Base-by-base conservation (phyloP, 1,284 basidiomycete genomes). In the Mycosarcoma maydis region DNA sequence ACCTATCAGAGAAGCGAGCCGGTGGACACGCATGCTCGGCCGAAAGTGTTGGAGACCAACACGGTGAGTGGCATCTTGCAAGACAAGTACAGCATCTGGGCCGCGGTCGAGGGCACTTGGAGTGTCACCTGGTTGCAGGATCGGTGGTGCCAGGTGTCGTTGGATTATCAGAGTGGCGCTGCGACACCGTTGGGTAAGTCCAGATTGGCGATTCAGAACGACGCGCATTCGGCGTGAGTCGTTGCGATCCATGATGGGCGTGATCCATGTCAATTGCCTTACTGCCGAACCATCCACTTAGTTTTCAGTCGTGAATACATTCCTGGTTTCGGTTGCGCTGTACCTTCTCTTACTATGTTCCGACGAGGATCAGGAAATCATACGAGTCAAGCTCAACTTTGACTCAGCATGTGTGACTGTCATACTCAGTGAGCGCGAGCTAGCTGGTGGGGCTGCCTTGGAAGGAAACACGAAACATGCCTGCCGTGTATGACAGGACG, bases 111-210 rank as follows among this genome's bases (percentile, higher is more conserved):
- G 85, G 93, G 93, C 9, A 67, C 62, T 23, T 94, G 92, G 92
- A 91, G 89, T 13, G 90, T 98, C n/a, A 92, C 91, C 6, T 92
- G 89, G 53, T 89, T 95, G 51, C 87, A 90, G 19, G 92, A 95
- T 82, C 86, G 86, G 39, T 91, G 87, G 79, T 95, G 93, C 46
- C 75, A 73, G 33, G 76, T 78, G 17, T 72, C 69, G 48, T 40
- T 76, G 29, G 75, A 73, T 34, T 60, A 72, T 24, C 51, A 62
- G 24, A 76, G 75, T 45, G 75, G 75, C 4, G 61, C 68, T 6
- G 62, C 68, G 14, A 71, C 62, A 17, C 57, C 68, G 50, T 41
- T 71, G 43, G 68, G 68, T 19, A 71, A 71, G 47, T 54, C 50
- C 17, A 53, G 53, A 36, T 34, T 71, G 30, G 53, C 61, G 33